Evolutionary conservation across 768 basidiomycete species (phyloP), one percentile per base, ranked within the genome.

Genomic region (Tylopilus subfusipes): DNA sequence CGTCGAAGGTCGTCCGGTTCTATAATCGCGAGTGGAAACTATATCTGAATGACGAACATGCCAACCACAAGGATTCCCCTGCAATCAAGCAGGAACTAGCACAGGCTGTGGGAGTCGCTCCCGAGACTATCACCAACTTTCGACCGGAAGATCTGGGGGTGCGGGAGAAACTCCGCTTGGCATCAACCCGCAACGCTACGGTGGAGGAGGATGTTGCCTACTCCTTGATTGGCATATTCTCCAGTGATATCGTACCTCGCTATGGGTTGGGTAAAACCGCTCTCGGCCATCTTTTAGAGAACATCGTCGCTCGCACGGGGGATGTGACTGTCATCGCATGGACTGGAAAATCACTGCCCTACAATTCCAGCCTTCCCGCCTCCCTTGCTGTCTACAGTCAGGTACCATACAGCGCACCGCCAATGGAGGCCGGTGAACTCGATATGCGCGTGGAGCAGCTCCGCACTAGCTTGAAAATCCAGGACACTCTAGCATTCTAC

Each of bases 1-100:
- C 47, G 5, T 44, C 58, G 1, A 61, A 56, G 18, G 34, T 36
- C 45, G 39, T 61, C 29, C 30, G 59, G 4, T 61, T 61, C 27
- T 61, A 49, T 8, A 53, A 50, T 16, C 22, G 39, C 3, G 33
- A 54, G 0, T 62, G 60, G 60, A 46, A 52, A 14, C 47, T 24
- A 5, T 62, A 54, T 19, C 47, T 52, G 12, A 38, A 43, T 7
- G 61, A 62, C 22, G 25, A 5, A 3, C 30, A 33, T 2, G 2
- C 34, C 18, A 58, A 61, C 27, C 61, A 62, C 31, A 33, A 33
- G 31, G 31, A 33, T 4, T 33, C 31, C 12, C 31, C 31, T 13
- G 31, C 12, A 5, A 61, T 61, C 30, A 54, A 47, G 47, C 24
- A 52, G 18, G 59, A 54, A 31, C 50, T 57, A 6, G 49, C 55